Evolutionary conservation across 345 rosid species (phyloP).

Genomic region (Mercurialis annua): DNA sequence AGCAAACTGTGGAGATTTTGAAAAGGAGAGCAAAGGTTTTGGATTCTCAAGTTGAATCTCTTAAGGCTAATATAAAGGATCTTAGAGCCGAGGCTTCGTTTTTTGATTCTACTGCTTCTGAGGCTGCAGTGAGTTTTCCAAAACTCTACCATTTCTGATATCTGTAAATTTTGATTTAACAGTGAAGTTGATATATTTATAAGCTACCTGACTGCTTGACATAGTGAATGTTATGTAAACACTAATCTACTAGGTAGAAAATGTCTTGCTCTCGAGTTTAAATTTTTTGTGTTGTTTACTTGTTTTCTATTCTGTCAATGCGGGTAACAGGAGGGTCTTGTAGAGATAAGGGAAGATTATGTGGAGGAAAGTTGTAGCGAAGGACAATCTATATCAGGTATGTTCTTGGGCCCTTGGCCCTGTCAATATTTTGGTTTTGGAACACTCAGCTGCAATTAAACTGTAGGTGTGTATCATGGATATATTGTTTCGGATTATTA

Average conservation of each 20-base stretch:
- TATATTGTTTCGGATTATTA: background rate
- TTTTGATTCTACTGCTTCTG: constrained; percentile 70
- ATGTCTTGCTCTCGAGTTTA: background rate
- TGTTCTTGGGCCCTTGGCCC: constrained; percentile 2
- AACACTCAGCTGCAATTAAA: background rate
- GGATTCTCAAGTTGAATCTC: constrained; percentile 54
- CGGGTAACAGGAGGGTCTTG: constrained; percentile 66
- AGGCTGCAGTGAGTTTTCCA: constrained; percentile 54
- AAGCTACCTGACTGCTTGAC: too few relatives aligned
- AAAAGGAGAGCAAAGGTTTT: constrained; percentile 70
- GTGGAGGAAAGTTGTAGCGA: constrained; percentile 43
- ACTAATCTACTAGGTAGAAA: background rate
- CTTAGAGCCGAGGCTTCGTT: constrained; percentile 75
- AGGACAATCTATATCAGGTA: constrained; percentile 39
- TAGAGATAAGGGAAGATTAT: constrained; percentile 89
- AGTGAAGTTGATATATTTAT: background rate
- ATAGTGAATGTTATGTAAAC: background rate
- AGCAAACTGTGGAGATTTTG: constrained; percentile 73
- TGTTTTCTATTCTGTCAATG: background rate
- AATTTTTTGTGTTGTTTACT: background rate
- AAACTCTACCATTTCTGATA: background rate
- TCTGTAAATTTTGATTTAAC: background rate
- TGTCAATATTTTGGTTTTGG: background rate
- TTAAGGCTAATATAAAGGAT: constrained; percentile 68
- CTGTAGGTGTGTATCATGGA: background rate